Evolutionary conservation across 768 basidiomycete genomes (phyloP).

Genomic region (Chalciporus pseudorubinellus): DNA sequence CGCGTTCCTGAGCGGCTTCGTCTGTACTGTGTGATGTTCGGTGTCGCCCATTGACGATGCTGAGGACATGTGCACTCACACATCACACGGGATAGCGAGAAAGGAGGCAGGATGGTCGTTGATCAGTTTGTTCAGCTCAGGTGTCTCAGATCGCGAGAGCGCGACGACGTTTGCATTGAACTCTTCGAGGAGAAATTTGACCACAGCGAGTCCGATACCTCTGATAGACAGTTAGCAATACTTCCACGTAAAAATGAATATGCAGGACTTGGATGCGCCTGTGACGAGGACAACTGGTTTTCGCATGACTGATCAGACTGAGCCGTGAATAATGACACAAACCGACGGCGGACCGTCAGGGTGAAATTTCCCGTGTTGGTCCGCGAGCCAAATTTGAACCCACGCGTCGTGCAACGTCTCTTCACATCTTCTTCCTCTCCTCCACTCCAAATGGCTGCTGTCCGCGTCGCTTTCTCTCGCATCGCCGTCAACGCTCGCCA

Average conservation of each 20-base stretch:
- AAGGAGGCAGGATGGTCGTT: slow-evolving; percentile 40
- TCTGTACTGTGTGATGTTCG: slow-evolving; percentile 48
- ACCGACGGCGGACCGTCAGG: not conserved
- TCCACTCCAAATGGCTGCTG: slow-evolving; percentile 46
- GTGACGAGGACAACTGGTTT: slow-evolving; percentile 74
- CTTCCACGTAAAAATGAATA: not conserved
- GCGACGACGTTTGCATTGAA: slow-evolving; percentile 71
- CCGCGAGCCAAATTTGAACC: slow-evolving; percentile 21
- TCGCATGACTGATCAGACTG: slow-evolving; percentile 15
- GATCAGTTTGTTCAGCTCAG: slow-evolving; percentile 59
- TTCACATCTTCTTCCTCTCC: slow-evolving; percentile 9
- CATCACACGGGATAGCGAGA: slow-evolving; percentile 63
- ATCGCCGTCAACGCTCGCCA: slow-evolving; percentile 47
- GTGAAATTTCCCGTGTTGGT: slow-evolving; percentile 18
- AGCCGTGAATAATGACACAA: not conserved
- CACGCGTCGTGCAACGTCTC: not conserved
- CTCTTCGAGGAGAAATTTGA: slow-evolving; percentile 58
- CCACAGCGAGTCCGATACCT: slow-evolving; percentile 80
- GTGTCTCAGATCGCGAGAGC: slow-evolving; percentile 65
- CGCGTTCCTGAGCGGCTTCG: slow-evolving; percentile 50
- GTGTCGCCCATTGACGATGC: not conserved
- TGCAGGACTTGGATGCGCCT: slow-evolving; percentile 75
- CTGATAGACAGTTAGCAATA: slow-evolving; percentile 28
- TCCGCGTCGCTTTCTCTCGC: slow-evolving; percentile 63
- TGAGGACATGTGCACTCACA: slow-evolving; percentile 48